Conservation (phyloP, 2,329 filamentous ascomycete genomes). For the Pseudofabraea citricarpa region DNA sequence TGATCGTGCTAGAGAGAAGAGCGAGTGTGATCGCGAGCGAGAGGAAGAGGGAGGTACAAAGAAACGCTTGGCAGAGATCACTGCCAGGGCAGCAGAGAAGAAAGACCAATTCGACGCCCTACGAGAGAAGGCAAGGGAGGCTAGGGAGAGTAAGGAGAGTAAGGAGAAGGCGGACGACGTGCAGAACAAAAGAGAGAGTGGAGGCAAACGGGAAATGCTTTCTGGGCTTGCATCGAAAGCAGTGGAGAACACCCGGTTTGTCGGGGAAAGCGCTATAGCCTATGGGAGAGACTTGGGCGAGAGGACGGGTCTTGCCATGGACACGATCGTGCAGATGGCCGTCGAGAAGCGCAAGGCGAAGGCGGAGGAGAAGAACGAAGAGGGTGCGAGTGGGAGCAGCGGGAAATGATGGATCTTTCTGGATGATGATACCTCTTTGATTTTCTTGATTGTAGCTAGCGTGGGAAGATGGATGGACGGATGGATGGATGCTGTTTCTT, state of each 20-base stretch:
- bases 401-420: background rate
- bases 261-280: constrained; percentile 3
- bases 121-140: background rate
- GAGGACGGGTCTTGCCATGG: constrained; percentile 10
- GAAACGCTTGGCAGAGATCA: constrained; percentile 20
- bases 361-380: constrained; percentile 2
- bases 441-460: too few relatives aligned
- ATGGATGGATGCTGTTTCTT: too few relatives aligned
- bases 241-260: constrained; percentile 18
- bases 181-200: too few relatives aligned
- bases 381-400: background rate
- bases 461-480: too few relatives aligned
- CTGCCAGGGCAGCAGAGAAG: constrained; percentile 18
- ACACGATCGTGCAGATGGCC: constrained; percentile 13
- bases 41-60: constrained; percentile 6
- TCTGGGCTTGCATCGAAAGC: constrained; percentile 21
- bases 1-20: constrained; percentile 22
- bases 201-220: constrained; percentile 9
- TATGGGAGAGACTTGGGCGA: constrained; percentile 14
- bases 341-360: constrained; percentile 15
- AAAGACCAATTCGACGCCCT: background rate
- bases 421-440: background rate
- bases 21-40: constrained; percentile 5
- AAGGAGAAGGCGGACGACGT: constrained; percentile 7
- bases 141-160: constrained; percentile 5